Percentiles rank a stretch among this genome's conserved stretches.
Conservation (phyloP, 2,329 filamentous ascomycete genomes). For the Pseudocercospora pini-densiflorae region DNA sequence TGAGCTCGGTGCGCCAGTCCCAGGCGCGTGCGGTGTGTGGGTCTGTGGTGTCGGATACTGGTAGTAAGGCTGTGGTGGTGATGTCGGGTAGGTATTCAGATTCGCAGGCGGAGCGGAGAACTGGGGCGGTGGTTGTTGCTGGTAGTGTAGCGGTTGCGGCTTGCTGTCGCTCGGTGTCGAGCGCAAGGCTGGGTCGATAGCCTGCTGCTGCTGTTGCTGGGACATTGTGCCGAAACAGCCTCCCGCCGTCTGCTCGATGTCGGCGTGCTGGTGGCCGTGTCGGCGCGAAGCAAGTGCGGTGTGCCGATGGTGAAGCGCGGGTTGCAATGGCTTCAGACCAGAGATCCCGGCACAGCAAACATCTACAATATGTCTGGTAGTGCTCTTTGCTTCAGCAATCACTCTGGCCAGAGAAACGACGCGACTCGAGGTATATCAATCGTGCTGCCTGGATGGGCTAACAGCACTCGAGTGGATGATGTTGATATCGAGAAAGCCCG, state of each 20-base stretch:
- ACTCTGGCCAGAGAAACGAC: no score
- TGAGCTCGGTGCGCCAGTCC: constrained; percentile 21
- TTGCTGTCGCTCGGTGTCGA: neutral
- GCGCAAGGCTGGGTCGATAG: constrained; percentile 9
- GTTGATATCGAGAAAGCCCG: no score
- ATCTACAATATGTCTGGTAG: no score
- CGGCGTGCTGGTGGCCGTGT: constrained; percentile 7
- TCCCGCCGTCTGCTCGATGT: neutral
- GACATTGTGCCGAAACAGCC: constrained; percentile 4
- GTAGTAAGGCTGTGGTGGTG: constrained; percentile 29
- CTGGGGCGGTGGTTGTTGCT: constrained; percentile 7
- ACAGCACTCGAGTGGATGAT: no score
- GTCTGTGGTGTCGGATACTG: constrained; percentile 27
- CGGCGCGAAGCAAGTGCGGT: constrained; percentile 8
- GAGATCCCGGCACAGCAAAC: no score
- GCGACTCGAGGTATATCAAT: no score
- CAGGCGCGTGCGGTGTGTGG: constrained; percentile 23
- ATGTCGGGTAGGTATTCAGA: constrained; percentile 3
- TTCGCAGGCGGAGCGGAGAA: constrained; percentile 7
- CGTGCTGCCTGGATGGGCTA: no score
- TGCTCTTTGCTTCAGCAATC: no score
- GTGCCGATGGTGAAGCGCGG: constrained; percentile 1
- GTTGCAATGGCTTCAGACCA: neutral
- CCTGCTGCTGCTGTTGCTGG: constrained; percentile 7
- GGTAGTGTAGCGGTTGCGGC: neutral